Conservation (phyloP, 371 early-diverging fungal species). For the Rhizopus delemar region DNA sequence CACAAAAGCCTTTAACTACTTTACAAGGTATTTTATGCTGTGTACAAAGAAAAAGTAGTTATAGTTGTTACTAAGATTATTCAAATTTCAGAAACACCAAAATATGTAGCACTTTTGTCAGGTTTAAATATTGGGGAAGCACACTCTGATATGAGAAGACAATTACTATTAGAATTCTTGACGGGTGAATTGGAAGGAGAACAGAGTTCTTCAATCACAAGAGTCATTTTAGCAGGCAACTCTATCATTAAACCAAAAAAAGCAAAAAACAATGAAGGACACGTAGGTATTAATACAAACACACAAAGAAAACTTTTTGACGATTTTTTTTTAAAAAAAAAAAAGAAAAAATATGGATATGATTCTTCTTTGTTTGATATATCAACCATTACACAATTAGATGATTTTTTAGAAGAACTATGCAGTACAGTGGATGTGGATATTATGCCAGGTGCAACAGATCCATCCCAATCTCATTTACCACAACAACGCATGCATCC, state of each 20-base stretch:
- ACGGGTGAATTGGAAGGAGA: conserved; percentile 76
- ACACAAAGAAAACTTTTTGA: background rate
- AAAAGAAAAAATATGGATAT: conserved; percentile 59
- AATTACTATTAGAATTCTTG: conserved; percentile 78
- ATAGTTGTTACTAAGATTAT: conserved; percentile 1
- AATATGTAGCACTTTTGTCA: conserved; percentile 80
- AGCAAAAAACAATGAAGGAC: conserved; percentile 37
- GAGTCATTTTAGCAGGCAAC: conserved; percentile 81
- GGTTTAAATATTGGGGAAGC: conserved; percentile 71
- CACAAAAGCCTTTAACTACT: conserved; percentile 49
- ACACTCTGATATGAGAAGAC: conserved; percentile 54
- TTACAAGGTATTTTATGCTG: conserved; percentile 1
- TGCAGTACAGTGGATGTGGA: conserved; percentile 67
- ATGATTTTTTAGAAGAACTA: conserved; percentile 61
- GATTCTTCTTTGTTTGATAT: conserved; percentile 50
- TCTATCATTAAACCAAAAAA: conserved; percentile 50
- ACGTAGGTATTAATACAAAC: conserved; percentile 9
- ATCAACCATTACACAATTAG: conserved; percentile 51
- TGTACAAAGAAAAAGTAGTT: conserved; percentile 1
- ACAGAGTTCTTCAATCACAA: conserved; percentile 51
- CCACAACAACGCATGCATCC: conserved; percentile 88
- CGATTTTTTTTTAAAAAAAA: no score
- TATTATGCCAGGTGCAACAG: conserved; percentile 83
- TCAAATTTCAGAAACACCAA: conserved; percentile 27
- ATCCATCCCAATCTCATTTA: conserved; percentile 75